Evolutionary conservation across 371 early-diverging fungal genomes (phyloP).

Genomic region (Capillidium heterosporum): DNA sequence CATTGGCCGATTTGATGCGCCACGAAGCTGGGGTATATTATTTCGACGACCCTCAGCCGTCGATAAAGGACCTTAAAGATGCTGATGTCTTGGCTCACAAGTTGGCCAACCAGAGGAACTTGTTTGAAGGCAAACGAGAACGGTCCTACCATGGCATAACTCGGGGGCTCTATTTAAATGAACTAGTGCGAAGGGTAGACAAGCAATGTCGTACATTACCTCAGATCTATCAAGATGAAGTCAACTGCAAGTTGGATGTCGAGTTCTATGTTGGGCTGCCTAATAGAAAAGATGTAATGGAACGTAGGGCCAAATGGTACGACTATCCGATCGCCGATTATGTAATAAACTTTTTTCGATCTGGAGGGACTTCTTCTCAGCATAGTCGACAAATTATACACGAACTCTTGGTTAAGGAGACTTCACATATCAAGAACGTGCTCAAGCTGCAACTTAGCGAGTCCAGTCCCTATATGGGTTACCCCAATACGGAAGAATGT

Average conservation of each 20-base stretch:
- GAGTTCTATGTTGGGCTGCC: conserved; percentile 22
- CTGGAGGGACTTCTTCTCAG: background rate
- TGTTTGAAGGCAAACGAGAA: conserved; percentile 26
- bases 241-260: conserved; percentile 17
- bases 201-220: conserved; percentile 31
- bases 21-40: conserved; percentile 42
- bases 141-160: conserved; percentile 43
- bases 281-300: background rate
- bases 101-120: conserved; percentile 38
- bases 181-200: conserved; percentile 38
- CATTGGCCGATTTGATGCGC: conserved; percentile 32
- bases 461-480: too few species aligned
- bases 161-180: conserved; percentile 55
- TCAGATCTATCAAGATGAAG: conserved; percentile 28
- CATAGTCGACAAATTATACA: too few species aligned
- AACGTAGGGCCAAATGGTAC: background rate
- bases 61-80: conserved; percentile 15
- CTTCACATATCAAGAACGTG: too few species aligned
- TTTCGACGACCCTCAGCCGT: conserved; percentile 21
- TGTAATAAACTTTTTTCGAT: conserved; percentile 5
- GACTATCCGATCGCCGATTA: background rate
- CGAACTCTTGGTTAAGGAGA: background rate
- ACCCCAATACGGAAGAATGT: too few species aligned
- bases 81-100: conserved; percentile 11
- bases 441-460: too few species aligned